phyloP scores from a whole-genome alignment of 495 filamentous ascomycete genomes.

The Letharia lupina region DNA sequence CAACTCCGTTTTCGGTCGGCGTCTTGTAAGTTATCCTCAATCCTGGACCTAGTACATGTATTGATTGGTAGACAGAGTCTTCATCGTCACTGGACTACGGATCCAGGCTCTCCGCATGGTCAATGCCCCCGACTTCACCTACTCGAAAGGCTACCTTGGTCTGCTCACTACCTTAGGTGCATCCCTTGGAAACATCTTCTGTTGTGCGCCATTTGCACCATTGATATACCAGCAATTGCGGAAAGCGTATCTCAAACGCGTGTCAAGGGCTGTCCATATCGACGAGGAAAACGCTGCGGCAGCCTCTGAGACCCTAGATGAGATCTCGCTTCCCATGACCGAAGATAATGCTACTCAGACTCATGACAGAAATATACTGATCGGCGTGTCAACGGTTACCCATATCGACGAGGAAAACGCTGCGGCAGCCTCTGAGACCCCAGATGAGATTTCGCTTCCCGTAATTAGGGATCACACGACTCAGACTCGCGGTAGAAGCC shows the following conservation, averaged over 20 bases:
- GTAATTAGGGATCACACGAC: too few relatives aligned
- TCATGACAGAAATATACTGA: neutral
- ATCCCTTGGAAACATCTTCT: conserved; percentile 22
- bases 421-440: neutral
- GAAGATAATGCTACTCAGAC: neutral
- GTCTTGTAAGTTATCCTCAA: conserved; percentile 5
- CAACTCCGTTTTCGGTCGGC: conserved; percentile 4
- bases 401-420: neutral
- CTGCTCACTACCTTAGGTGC: conserved; percentile 27
- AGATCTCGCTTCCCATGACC: neutral
- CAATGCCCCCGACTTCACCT: conserved; percentile 26
- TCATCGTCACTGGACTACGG: conserved; percentile 25
- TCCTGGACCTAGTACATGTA: neutral
- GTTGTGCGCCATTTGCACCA: conserved; percentile 9
- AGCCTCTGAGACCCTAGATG: neutral
- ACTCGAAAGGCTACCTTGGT: conserved; percentile 27
- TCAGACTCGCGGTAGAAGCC: too few relatives aligned
- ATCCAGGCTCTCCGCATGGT: conserved; percentile 25
- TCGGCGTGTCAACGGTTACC: too few relatives aligned
- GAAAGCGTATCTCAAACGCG: neutral
- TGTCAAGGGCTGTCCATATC: neutral
- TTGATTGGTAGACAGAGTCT: conserved; percentile 18
- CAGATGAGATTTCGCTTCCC: too few relatives aligned
- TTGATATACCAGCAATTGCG: neutral
- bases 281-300: neutral